These are phyloP conservation scores for Diaporthe destruens DNA, from an alignment of 2,329 filamentous ascomycete genomes.

Conservation along the genomic window DNA sequence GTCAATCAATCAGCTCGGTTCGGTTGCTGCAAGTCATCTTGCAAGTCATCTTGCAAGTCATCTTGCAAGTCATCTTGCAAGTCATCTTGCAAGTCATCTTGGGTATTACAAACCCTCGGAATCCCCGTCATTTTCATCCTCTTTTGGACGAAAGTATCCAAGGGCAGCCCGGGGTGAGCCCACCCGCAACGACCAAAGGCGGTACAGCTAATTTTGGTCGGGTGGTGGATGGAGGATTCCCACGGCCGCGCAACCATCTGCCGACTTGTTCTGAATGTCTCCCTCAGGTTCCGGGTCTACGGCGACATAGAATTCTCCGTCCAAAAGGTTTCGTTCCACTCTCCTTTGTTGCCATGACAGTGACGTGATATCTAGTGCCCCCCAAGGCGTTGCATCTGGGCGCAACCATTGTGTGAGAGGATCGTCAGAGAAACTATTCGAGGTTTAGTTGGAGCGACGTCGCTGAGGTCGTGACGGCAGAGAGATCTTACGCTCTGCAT, in stretches of 20 bases:
- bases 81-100: neutral
- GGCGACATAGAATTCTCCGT: neutral
- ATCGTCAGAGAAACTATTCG: conserved; percentile 6
- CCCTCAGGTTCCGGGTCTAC: neutral
- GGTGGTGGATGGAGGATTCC: neutral
- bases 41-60: too few species aligned
- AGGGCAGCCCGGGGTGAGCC: neutral
- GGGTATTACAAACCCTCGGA: neutral
- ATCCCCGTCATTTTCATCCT: neutral
- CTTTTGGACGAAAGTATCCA: neutral
- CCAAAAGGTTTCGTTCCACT: neutral
- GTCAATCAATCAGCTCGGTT: neutral
- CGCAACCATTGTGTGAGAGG: conserved; percentile 8
- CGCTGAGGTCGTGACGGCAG: neutral
- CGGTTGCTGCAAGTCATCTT: neutral
- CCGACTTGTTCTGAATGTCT: neutral
- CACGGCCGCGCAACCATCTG: neutral
- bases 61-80: too few species aligned
- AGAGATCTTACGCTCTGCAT: conserved; percentile 1
- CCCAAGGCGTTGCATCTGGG: conserved; percentile 6
- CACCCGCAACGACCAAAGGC: neutral
- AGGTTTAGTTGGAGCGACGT: neutral
- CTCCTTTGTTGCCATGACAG: conserved; percentile 16
- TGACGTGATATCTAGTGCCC: neutral
- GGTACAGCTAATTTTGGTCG: neutral